Percentiles rank a stretch among this genome's conserved stretches.
Evolutionary conservation across 768 basidiomycete species (phyloP).

Genomic region (Paxillus involutus): DNA sequence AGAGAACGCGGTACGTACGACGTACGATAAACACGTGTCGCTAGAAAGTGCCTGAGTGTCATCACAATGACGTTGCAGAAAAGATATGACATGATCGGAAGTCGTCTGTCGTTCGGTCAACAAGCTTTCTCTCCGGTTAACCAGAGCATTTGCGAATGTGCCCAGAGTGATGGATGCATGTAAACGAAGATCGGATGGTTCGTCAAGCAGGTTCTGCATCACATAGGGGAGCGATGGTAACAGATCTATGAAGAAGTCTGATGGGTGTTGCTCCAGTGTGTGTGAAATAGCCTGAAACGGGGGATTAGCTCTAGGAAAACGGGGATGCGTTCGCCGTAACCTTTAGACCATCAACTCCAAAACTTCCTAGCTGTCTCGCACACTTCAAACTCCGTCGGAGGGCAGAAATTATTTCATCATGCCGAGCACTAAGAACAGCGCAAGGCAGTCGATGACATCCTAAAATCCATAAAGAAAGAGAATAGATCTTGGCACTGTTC

Average conservation of each 20-base stretch:
- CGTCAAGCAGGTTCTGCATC: slow-evolving; percentile 10
- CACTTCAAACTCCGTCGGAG: slow-evolving; percentile 38
- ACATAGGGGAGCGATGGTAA: slow-evolving; percentile 23
- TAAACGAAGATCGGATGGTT: slow-evolving; percentile 17
- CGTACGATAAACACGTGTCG: slow-evolving; percentile 20
- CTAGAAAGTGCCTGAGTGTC: neutral
- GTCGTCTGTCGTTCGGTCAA: slow-evolving; percentile 22
- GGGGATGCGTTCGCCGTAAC: slow-evolving; percentile 7
- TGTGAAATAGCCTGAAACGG: slow-evolving; percentile 23
- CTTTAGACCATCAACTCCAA: slow-evolving; percentile 29
- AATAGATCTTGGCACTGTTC: slow-evolving; percentile 43
- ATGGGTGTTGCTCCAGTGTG: slow-evolving; percentile 16
- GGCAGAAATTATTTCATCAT: slow-evolving; percentile 31
- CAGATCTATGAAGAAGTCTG: slow-evolving; percentile 16
- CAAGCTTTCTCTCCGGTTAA: slow-evolving; percentile 33
- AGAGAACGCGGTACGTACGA: slow-evolving; percentile 30
- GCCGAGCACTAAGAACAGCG: slow-evolving; percentile 34
- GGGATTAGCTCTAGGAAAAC: slow-evolving; percentile 4
- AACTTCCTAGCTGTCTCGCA: slow-evolving; percentile 15
- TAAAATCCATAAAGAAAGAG: slow-evolving; percentile 51
- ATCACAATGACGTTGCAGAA: slow-evolving; percentile 17
- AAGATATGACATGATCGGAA: slow-evolving; percentile 27
- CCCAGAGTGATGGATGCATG: slow-evolving; percentile 22
- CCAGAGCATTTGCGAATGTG: slow-evolving; percentile 28
- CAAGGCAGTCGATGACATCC: slow-evolving; percentile 48